phyloP scores from a whole-genome alignment of 2,329 filamentous ascomycete genomes.

The Phoma herbarum region DNA sequence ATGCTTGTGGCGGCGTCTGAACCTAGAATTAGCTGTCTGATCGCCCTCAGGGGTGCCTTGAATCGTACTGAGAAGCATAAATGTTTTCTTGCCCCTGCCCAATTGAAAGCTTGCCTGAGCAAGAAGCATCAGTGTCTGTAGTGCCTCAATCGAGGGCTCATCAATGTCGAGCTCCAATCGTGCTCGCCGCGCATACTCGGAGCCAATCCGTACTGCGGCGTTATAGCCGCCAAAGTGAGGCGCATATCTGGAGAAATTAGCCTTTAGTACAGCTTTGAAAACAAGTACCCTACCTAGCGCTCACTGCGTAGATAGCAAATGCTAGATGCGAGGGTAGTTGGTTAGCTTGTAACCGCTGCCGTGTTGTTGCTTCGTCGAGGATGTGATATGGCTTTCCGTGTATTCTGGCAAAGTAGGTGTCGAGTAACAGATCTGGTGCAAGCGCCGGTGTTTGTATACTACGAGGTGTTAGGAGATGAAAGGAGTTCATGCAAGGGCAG shows the following conservation, averaged over 20 bases:
- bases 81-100: conserved; percentile 83
- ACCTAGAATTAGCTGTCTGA: conserved; percentile 6
- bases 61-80: conserved; percentile 78
- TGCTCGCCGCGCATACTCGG: conserved; percentile 76
- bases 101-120: conserved; percentile 78
- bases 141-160: conserved; percentile 78
- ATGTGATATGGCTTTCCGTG: conserved; percentile 86
- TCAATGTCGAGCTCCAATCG: conserved; percentile 78
- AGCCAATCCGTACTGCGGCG: conserved; percentile 71
- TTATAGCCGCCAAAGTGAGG: conserved; percentile 72
- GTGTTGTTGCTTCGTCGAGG: conserved; percentile 77
- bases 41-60: not conserved
- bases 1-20: conserved; percentile 80
- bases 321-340: conserved; percentile 65
- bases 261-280: conserved; percentile 38
- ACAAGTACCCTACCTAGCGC: conserved; percentile 50
- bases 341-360: conserved; percentile 74
- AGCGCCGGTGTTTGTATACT: conserved; percentile 56
- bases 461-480: conserved; percentile 28
- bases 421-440: conserved; percentile 70
- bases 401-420: conserved; percentile 80
- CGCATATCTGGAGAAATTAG: conserved; percentile 67
- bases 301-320: conserved; percentile 62
- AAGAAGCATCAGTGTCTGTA: conserved; percentile 79
- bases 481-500: conserved; percentile 13